Evolutionary conservation across 139 green algal species (phyloP).

Genomic region (Chlorella ohadii): DNA sequence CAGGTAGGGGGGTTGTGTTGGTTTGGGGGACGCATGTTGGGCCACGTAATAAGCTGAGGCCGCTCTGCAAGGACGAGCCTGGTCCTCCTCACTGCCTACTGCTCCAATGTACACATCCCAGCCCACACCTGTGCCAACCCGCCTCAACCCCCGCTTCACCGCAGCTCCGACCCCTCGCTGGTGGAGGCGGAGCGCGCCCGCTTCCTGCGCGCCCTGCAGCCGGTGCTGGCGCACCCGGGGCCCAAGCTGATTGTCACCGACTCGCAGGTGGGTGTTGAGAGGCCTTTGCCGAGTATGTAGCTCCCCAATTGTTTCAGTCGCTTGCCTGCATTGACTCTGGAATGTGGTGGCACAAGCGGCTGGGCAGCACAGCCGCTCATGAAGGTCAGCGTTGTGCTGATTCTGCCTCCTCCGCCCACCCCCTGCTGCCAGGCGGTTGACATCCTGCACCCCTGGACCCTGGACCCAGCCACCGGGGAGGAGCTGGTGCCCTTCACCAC

Average conservation of each 20-base stretch:
- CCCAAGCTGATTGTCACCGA: constrained; percentile 72
- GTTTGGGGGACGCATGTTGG: no score
- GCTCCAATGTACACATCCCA: no score
- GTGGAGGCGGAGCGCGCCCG: constrained; percentile 52
- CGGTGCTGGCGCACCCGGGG: constrained; percentile 51
- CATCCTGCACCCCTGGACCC: constrained; percentile 74
- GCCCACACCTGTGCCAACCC: background rate
- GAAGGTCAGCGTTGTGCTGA: no score
- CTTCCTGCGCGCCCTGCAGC: constrained; percentile 54
- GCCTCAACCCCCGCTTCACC: no score
- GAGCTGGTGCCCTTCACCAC: constrained; percentile 72
- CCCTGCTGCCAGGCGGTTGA: constrained; percentile 63
- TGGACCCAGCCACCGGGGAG: constrained; percentile 36
- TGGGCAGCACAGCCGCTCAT: no score
- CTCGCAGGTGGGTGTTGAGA: constrained; percentile 52
- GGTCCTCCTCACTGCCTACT: no score
- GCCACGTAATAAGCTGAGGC: no score
- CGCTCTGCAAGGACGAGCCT: no score
- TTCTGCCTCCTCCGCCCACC: background rate
- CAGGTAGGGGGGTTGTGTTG: background rate
- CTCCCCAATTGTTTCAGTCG: no score
- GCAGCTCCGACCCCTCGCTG: constrained; percentile 37
- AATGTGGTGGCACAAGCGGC: no score
- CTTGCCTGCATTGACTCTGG: no score
- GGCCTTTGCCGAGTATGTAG: no score